phyloP scores from a whole-genome alignment of 352 stramenopile genomes.

The Phytophthora uliginosa region DNA sequence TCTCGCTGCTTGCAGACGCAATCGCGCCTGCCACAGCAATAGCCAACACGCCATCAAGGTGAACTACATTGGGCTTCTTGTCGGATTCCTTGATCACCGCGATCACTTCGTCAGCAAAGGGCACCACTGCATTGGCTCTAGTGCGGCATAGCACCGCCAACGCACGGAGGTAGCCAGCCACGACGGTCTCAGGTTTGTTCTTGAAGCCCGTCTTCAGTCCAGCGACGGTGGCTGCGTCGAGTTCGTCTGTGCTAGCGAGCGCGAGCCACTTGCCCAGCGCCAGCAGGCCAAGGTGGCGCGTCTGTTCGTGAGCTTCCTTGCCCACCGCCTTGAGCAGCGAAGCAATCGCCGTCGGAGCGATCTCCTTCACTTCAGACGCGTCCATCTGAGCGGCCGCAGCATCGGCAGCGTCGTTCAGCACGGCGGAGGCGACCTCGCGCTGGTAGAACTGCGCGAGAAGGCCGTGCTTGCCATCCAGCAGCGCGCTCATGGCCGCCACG shows the following conservation, averaged over 20 bases:
- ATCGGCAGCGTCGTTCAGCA: constrained; percentile 72
- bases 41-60: constrained; percentile 83
- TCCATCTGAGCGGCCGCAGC: constrained; percentile 37
- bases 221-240: constrained; percentile 51
- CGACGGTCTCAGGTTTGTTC: constrained; percentile 79
- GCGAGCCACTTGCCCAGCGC: constrained; percentile 82
- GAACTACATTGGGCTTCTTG: constrained; percentile 82
- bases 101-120: constrained; percentile 66
- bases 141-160: constrained; percentile 59
- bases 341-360: constrained; percentile 56
- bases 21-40: constrained; percentile 70
- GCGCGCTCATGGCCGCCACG: constrained; percentile 57
- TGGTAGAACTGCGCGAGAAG: constrained; percentile 92
- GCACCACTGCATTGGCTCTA: constrained; percentile 32
- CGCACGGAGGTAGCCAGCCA: constrained; percentile 72
- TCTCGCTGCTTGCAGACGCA: constrained; percentile 61
- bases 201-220: constrained; percentile 67
- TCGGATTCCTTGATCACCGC: constrained; percentile 67
- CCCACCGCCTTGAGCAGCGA: constrained; percentile 76
- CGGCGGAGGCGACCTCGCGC: constrained; percentile 77
- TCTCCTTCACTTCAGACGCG: constrained; percentile 42
- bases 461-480: constrained; percentile 86
- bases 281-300: constrained; percentile 76
- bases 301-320: constrained; percentile 89
- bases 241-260: constrained; percentile 55